Conservation (phyloP, 2,329 filamentous ascomycete genomes). For the Venturia pyrina region DNA sequence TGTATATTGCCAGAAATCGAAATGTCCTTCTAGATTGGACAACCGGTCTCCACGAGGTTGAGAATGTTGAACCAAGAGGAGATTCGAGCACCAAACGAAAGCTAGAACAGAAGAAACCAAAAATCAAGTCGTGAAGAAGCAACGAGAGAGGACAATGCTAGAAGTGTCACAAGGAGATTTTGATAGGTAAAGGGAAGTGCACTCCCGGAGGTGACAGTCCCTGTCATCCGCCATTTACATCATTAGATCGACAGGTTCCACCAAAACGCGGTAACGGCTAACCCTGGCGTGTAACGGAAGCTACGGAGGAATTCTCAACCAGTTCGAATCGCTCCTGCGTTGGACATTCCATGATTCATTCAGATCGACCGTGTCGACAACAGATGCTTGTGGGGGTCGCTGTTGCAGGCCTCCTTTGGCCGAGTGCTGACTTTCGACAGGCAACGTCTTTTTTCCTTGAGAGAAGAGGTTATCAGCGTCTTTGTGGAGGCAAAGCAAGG, state of each 20-base stretch:
- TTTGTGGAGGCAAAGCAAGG: background rate
- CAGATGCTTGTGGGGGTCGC: background rate
- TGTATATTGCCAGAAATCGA: background rate
- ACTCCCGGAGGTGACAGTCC: background rate
- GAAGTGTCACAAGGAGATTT: background rate
- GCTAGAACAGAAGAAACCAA: background rate
- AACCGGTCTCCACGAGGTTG: background rate
- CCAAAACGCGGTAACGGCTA: background rate
- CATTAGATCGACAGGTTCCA: constrained; percentile 2
- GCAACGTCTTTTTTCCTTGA: background rate
- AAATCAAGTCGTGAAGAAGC: background rate
- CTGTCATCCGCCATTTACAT: background rate
- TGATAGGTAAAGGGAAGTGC: background rate
- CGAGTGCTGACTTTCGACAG: too few species aligned
- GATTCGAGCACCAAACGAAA: background rate
- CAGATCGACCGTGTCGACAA: background rate
- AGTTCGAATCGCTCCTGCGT: too few species aligned
- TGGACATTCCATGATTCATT: background rate
- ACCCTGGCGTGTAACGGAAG: background rate
- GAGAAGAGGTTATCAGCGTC: background rate
- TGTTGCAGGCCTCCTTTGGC: too few species aligned
- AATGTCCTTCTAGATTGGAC: background rate
- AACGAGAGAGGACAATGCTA: background rate
- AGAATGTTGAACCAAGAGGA: background rate
- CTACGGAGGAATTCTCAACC: background rate